Evolutionary conservation across 2,329 filamentous ascomycete species (phyloP), one percentile per base, ranked within the genome.

Genomic region (Clonostachys chloroleuca): DNA sequence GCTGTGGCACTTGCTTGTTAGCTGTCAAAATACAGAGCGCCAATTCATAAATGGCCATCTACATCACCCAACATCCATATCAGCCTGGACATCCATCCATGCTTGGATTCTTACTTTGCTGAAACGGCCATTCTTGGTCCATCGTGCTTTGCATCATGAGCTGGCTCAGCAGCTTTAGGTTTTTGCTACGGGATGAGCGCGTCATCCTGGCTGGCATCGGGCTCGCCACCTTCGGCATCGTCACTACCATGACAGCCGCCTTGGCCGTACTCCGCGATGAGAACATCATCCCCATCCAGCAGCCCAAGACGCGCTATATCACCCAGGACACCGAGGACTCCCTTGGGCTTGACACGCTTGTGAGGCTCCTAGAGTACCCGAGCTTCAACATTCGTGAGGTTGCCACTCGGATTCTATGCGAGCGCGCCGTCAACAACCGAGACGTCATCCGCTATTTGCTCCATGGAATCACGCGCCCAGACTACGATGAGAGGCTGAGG

Each of bases 311-410:
- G 44, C 80, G 85, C 54, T 87, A 88, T 61, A 87, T 89, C 53
- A 87, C 83, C 13, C 84, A 90, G 61, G 82, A 86, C 20, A 88
- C 85, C 3, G 86, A 91, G 58, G 86, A 90, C 59, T 79, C 85
- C 3, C 72, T 91, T 40, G 79, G 83, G 49, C 59, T 83, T 12
- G 73, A 77, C 40, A 91, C 87, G 0, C 71, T 92, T 10, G 73
- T 83, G 45, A 86, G 81, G 52, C 74, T 92, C 5, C 70, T 87
- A 12, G 73, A 78, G 45, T 87, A 87, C 61, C 86, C 86, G 50
- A 92, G 84, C 63, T 84, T 81, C 57, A 79, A 86, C 17, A 86
- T 92, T 52, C 76, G 84, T 53, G 84, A 88, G 50, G 84, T 86
- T 48, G 81, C 84, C 12, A 74, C 75, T 51, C 79, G 77, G 55